Base-by-base conservation (phyloP, 2,329 filamentous ascomycete genomes). In the Xylaria multiplex region DNA sequence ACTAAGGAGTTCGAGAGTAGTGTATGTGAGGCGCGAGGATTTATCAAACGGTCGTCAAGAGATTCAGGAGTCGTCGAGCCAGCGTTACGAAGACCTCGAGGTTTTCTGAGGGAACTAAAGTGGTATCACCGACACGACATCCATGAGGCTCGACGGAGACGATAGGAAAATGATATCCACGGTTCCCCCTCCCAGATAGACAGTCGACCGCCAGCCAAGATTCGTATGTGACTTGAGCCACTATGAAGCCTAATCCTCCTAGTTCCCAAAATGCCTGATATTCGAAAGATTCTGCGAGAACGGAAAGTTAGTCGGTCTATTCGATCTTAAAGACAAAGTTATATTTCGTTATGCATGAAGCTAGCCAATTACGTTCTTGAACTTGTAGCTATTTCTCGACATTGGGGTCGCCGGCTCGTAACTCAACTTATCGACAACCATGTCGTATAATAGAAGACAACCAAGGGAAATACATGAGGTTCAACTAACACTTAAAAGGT, bases 401-500 rank as follows among this genome's bases (percentile, higher is more conserved):
- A 43, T 54, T 40, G 37, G 14, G 14, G 32, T 46, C 32, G 19
- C 19, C 9, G 48, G 35, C 19, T 32, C n/a, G 13, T 27, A 46
- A 16, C 14, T 40, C 27, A 40, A 53, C 13, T 50, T 59, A 4
- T 48, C 11, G 52, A 24, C 6, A 22, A 37, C 24, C 7, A 16
- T 22, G 5, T 22, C 19, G 14, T 50, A 42, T n/a, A 27, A 24
- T 13, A n/a, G 2, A 42, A 37, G 19, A 19, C 13, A 52, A 60
- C 6, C 1, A 58, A 62, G 58, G 11, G 32, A 61, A 66, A 63
- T 37, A 14, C 19, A 59, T 19, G 32, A 37, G 24, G 56, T 13
- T 48, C 11, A 59, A 65, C 60, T 64, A 64, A 50, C 58, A 60
- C 54, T 67, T 37, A 43, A 50, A 40, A 40, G 13, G 30, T 60